These are phyloP conservation scores for Tetragonia tetragonoides DNA, from an alignment of 148 eudicot species.

Conservation along the genomic window DNA sequence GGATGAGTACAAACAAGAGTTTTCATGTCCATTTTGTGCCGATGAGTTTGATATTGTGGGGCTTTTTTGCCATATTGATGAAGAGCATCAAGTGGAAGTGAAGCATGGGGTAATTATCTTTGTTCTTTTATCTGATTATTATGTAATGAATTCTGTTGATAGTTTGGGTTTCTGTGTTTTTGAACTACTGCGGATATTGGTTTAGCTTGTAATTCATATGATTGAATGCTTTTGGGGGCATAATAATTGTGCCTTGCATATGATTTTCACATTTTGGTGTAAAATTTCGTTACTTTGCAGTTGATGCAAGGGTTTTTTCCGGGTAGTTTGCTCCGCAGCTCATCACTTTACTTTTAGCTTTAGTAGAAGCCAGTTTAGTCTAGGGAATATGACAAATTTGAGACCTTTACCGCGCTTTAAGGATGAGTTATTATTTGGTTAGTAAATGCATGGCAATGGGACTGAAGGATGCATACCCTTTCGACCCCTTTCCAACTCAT, in stretches of 20 bases:
- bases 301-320: not conserved
- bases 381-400: not conserved
- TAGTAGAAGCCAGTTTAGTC: not conserved
- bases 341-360: not conserved
- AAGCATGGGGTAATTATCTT: conserved; percentile 70
- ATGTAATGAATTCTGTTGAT: not conserved
- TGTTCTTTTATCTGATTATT: not conserved
- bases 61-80: conserved; percentile 89
- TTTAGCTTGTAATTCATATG: not conserved
- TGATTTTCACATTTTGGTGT: not conserved
- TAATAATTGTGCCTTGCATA: not conserved
- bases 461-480: not conserved
- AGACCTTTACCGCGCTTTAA: not conserved
- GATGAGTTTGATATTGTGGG: conserved; percentile 92
- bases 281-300: not conserved
- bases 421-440: not conserved
- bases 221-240: not conserved
- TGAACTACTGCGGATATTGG: not conserved
- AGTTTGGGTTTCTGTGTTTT: not conserved
- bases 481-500: not conserved
- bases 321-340: not conserved
- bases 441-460: not conserved
- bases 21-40: conserved; percentile 81
- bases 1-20: conserved; percentile 74
- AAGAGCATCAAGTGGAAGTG: conserved; percentile 74